Evolutionary conservation across 371 early-diverging fungal species (phyloP), one percentile per base, ranked within the genome.

Genomic region (Apophysomyces ossiformis): DNA sequence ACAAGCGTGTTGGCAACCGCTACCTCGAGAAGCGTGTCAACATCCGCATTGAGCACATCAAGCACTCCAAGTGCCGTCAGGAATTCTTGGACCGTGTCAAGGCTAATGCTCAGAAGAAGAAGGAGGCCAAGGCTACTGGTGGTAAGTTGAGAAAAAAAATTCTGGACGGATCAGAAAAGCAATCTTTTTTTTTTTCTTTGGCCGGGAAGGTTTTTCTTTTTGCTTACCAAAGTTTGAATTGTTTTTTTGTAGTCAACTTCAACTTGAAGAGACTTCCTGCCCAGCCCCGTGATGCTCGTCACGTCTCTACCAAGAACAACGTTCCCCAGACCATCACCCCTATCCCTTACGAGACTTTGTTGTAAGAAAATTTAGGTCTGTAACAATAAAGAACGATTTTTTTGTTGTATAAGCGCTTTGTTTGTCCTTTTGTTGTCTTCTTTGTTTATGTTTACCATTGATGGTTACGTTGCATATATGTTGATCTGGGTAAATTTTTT

Each of bases 31-130:
- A 99, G 95, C 91, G 97, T 69, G 90, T 99, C 81, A 97, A 99
- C 91, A 79, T 98, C 81, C 94, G 99, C 81, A 84, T 99, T 82
- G 82, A 99, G 91, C 99, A 99, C 92, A 85, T 99, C 82, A 97
- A 93, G 90, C 98, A 96, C 94, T 98, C 97, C 86, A 98, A 97
- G 91, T 99, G 99, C 93, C 95, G 99, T 80, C 91, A 95, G 80
- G 99, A 99, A 76, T 98, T 98, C 89, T 88, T 98, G 86, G 90
- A 91, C 69, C 95, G 99, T 84, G 97, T 98, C 77, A 94, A 95
- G 89, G 89, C 92, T 75, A 98, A 97, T 88, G 92, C 92, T 43
- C 87, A 87, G 70, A 86, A 88, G 77, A 89, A 90, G 86, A 87
- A 90, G 86, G 92, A 92, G 65, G 95, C 96, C 59, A 83, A 82